Conservation (phyloP, 495 filamentous ascomycete genomes). For the Penicillium bialowiezense region DNA sequence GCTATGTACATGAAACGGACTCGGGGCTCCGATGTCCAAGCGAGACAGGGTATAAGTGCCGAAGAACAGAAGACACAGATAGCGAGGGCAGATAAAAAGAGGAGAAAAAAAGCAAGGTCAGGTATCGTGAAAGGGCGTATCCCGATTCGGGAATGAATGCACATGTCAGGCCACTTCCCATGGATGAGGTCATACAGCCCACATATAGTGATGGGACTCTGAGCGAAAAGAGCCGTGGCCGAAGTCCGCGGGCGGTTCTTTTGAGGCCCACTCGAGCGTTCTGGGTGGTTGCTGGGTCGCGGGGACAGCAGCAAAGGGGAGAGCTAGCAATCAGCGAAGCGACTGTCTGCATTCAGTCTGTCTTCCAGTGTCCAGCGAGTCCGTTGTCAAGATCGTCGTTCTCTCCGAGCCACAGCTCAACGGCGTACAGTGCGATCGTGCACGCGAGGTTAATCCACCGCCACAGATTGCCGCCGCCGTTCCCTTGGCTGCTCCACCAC, state of each 20-base stretch:
- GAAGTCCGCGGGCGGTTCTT: neutral
- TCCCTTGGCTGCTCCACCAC: conserved; percentile 81
- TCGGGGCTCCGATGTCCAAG: neutral
- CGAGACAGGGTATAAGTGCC: conserved; percentile 10
- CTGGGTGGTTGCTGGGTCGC: too few species aligned
- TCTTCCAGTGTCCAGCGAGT: conserved; percentile 83
- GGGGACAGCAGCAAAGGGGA: neutral
- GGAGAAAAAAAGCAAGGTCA: conserved; percentile 8
- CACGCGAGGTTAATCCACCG: conserved; percentile 87
- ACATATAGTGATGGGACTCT: neutral
- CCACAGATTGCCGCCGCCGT: conserved; percentile 81
- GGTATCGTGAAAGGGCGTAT: conserved; percentile 10
- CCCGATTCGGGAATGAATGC: neutral
- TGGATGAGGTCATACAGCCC: neutral
- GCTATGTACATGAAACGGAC: neutral
- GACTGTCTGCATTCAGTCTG: conserved; percentile 57
- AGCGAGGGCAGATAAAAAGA: conserved; percentile 3
- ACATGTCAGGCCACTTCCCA: neutral
- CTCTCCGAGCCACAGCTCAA: conserved; percentile 82
- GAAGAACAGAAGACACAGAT: neutral
- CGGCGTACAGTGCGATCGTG: conserved; percentile 83
- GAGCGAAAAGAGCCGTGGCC: neutral
- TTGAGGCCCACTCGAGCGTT: too few species aligned
- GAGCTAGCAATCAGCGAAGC: neutral
- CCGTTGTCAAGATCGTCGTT: conserved; percentile 66